These are phyloP conservation scores for Nyssa sinensis DNA, from an alignment of 148 eudicot species.

Conservation along the genomic window DNA sequence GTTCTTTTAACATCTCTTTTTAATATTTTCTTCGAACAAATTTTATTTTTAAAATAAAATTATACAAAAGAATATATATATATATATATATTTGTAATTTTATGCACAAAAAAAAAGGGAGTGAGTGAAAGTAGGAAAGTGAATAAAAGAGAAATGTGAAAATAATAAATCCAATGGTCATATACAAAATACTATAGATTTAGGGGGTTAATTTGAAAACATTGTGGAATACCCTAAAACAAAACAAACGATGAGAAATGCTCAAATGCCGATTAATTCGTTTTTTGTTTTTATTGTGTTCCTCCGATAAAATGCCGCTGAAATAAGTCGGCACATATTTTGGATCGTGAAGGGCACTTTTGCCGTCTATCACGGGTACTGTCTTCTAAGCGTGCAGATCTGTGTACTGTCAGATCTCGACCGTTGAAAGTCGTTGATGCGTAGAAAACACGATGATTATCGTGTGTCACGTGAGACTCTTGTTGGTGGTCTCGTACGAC, in stretches of 20 bases:
- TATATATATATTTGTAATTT: too few species aligned
- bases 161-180: too few species aligned
- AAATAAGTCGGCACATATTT: conserved; percentile 22
- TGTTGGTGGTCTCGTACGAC: conserved; percentile 29
- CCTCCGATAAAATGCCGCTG: not conserved
- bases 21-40: too few species aligned
- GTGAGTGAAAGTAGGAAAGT: too few species aligned
- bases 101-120: too few species aligned
- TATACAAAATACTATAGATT: too few species aligned
- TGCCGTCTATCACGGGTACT: conserved; percentile 21
- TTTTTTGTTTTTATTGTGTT: not conserved
- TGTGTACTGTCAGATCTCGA: conserved; percentile 26
- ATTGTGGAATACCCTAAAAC: not conserved
- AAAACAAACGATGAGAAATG: not conserved
- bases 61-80: too few species aligned
- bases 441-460: conserved; percentile 6
- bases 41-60: too few species aligned
- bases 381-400: conserved; percentile 17
- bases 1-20: too few species aligned
- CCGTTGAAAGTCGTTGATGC: conserved; percentile 40
- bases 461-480: conserved; percentile 36
- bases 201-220: too few species aligned
- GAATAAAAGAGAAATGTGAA: too few species aligned
- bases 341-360: conserved; percentile 13
- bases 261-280: too few species aligned